Percentiles rank a stretch among this genome's conserved stretches.
These are phyloP conservation scores for Eucalyptus marginata DNA, from an alignment of 345 rosid genomes.

Conservation along the genomic window DNA sequence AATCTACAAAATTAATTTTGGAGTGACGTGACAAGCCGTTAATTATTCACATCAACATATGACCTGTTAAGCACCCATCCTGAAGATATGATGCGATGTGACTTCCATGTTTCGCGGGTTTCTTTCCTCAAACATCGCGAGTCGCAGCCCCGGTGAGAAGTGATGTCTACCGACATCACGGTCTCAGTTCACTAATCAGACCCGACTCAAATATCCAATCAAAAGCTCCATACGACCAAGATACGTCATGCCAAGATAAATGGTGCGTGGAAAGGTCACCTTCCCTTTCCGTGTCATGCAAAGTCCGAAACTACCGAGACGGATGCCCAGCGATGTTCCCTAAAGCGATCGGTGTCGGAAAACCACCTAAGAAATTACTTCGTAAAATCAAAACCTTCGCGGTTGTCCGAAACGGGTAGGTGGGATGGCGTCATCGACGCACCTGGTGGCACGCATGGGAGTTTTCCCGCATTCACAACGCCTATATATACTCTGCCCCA, in stretches of 20 bases:
- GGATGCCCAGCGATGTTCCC: neutral
- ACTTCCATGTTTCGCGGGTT: neutral
- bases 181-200: neutral
- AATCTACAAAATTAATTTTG: neutral
- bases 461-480: neutral
- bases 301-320: neutral
- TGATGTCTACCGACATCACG: neutral
- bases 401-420: neutral
- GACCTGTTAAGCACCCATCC: neutral
- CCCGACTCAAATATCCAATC: neutral
- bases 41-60: fast-evolving
- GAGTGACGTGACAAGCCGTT: fast-evolving
- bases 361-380: neutral
- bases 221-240: neutral
- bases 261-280: neutral
- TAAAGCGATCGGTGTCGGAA: neutral
- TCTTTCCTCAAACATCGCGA: neutral
- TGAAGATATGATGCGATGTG: neutral
- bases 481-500: neutral
- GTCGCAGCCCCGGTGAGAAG: too few species aligned
- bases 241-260: neutral
- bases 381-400: neutral
- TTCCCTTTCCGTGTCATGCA: neutral
- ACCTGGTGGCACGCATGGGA: neutral
- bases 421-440: neutral